A percentile compares a stretch with the other conserved stretches of the same genome.
These are phyloP conservation scores for Hypoxylon sp. DNA, from an alignment of 2,329 filamentous ascomycete species.

Conservation along the genomic window DNA sequence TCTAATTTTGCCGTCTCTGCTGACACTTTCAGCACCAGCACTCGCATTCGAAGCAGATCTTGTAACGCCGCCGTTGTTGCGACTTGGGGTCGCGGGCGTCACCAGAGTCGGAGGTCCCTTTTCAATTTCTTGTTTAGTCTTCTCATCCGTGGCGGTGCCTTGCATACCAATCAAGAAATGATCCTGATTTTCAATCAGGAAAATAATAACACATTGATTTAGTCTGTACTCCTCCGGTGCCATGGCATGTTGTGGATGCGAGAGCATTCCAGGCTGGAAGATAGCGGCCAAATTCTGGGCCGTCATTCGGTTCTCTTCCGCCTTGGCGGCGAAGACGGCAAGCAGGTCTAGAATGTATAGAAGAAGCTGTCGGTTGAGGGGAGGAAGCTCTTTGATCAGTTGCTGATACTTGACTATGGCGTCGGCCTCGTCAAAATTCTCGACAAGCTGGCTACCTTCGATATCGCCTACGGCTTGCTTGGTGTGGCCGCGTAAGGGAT, in stretches of 20 bases:
- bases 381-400: conserved; percentile 91
- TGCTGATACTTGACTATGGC: conserved; percentile 88
- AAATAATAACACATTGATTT: conserved; percentile 97
- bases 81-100: conserved; percentile 61
- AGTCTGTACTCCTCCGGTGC: conserved; percentile 91
- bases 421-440: conserved; percentile 77
- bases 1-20: conserved; percentile 81
- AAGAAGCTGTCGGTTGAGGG: conserved; percentile 90
- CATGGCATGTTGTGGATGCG: conserved; percentile 95
- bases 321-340: conserved; percentile 96
- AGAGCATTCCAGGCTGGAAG: conserved; percentile 96
- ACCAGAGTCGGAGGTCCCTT: conserved; percentile 73
- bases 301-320: conserved; percentile 96
- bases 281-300: conserved; percentile 95
- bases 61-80: conserved; percentile 67
- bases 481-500: conserved; percentile 78
- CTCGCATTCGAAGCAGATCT: conserved; percentile 90
- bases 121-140: conserved; percentile 71
- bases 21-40: conserved; percentile 86
- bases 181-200: conserved; percentile 98
- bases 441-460: conserved; percentile 76
- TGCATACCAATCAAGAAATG: conserved; percentile 99
- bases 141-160: conserved; percentile 95
- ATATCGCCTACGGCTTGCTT: conserved; percentile 79
- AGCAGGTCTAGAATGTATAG: conserved; percentile 96